Percentiles rank a stretch among this genome's conserved stretches.
These are phyloP conservation scores for Salvia sclarea DNA, from an alignment of 305 asterid species.

Conservation along the genomic window DNA sequence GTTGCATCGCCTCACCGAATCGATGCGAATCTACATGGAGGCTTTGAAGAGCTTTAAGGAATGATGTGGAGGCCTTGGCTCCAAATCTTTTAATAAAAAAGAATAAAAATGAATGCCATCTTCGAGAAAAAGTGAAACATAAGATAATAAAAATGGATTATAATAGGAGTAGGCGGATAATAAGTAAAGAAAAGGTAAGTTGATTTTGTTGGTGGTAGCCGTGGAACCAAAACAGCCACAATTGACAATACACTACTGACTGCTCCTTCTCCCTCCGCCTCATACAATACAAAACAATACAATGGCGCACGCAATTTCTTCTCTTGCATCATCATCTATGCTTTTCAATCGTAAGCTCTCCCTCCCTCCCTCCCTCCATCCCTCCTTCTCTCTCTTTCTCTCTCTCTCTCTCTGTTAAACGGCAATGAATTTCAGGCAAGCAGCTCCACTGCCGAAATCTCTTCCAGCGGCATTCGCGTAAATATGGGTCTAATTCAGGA, in stretches of 20 bases:
- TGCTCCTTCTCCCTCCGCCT: neutral
- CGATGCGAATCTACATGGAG: too few relatives aligned
- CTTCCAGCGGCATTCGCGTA: conserved; percentile 29
- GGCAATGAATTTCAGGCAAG: conserved; percentile 38
- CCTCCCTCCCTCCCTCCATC: neutral
- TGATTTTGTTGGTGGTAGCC: too few relatives aligned
- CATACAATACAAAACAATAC: conserved; percentile 14
- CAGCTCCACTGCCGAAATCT: conserved; percentile 28
- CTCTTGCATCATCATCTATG: conserved; percentile 27
- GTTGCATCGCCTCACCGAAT: too few relatives aligned
- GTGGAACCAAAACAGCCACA: conserved; percentile 39
- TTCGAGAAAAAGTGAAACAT: too few relatives aligned
- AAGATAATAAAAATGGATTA: too few relatives aligned
- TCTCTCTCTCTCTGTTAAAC: conserved; percentile 6
- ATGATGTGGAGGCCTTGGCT: too few relatives aligned
- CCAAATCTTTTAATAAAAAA: too few relatives aligned
- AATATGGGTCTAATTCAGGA: conserved; percentile 27
- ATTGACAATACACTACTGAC: too few relatives aligned
- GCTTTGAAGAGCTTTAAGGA: too few relatives aligned
- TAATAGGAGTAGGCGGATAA: too few relatives aligned
- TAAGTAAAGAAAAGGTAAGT: too few relatives aligned
- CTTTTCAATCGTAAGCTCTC: conserved; percentile 37
- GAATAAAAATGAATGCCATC: too few relatives aligned
- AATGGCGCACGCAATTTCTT: conserved; percentile 46
- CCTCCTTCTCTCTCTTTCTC: conserved; percentile 7